Evolutionary conservation across 345 rosid genomes (phyloP), one percentile per base, ranked within the genome.

Genomic region (Gossypium raimondii): DNA sequence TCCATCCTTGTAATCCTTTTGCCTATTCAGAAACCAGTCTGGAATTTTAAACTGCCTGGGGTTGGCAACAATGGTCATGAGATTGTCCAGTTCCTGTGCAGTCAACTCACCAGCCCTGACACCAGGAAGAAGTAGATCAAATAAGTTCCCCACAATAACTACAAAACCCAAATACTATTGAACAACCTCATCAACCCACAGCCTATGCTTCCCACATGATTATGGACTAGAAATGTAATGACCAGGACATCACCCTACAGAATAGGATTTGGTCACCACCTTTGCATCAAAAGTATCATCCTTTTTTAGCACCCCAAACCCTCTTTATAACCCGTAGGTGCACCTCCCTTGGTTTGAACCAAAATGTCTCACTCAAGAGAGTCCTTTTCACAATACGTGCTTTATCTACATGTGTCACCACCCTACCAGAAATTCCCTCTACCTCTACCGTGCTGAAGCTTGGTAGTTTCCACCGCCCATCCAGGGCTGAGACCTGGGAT

Each of bases 1-100:
- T 0, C 94, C 98, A 50, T 93, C 98, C 77, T 89, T 93, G 89
- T 93, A 89, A 64, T 91, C 98, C 79, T 93, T 93, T 77, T 93
- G 93, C 71, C 96, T 89, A 78, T 92, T 92, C 75, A 92, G 75
- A 75, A 92, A 91, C 94, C 94, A 93, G 72, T 58, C 63, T 25
- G 38, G 63, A 24, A 58, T 58, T 58, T 58, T 58, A 24, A 58
- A 24, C 34, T 58, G 63, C 38, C 63, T 58, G 63, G 63, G 63
- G 38, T 58, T 58, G 13, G 63, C 38, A 58, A 58, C 63, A 4
- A 58, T 58, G 17, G 63, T 58, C 63, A 91, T 93, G 16, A 91
- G 90, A 80, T 88, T 91, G 52, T 93, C 98, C 14, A 93, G 78
- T 84, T 93, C 95, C 9, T 87, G 90, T 34, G 79, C 84, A 84